Conservation (phyloP, 805 yeast species). For the Ogataea ganodermae region DNA sequence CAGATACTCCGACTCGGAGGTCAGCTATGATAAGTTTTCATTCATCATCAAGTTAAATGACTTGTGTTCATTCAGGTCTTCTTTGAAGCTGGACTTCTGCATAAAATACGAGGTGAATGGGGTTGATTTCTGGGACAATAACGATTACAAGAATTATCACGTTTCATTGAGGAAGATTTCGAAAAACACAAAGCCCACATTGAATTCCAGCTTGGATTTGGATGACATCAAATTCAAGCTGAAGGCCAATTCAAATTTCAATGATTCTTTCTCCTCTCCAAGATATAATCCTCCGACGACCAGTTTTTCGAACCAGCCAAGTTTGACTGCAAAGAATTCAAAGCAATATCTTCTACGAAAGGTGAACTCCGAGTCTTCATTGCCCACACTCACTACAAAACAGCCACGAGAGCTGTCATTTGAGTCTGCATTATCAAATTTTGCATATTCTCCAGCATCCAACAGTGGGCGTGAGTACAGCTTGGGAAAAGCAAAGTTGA, state of each 20-base stretch:
- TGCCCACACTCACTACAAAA: slow-evolving; percentile 16
- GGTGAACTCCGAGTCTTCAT: slow-evolving; percentile 34
- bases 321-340: slow-evolving; percentile 26
- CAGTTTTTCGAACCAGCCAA: slow-evolving; percentile 15
- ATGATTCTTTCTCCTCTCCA: slow-evolving; percentile 27
- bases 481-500: slow-evolving; percentile 1
- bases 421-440: slow-evolving; percentile 10
- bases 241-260: slow-evolving; percentile 33
- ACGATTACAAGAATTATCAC: slow-evolving; percentile 38
- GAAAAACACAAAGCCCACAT: slow-evolving; percentile 10
- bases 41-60: slow-evolving; percentile 48
- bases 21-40: slow-evolving; percentile 44
- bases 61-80: slow-evolving; percentile 25
- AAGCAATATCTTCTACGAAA: slow-evolving; percentile 31
- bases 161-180: slow-evolving; percentile 36
- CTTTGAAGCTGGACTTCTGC: slow-evolving; percentile 41
- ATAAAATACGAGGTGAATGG: slow-evolving; percentile 40
- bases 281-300: slow-evolving; percentile 11
- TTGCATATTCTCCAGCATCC: slow-evolving; percentile 16
- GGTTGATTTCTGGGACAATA: slow-evolving; percentile 43
- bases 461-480: not conserved
- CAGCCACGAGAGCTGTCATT: not conserved
- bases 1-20: slow-evolving; percentile 39
- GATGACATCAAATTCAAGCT: slow-evolving; percentile 34
- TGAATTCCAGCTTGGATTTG: slow-evolving; percentile 19